Base-by-base conservation (phyloP, 768 basidiomycete species). In the Suillus subaureus region DNA sequence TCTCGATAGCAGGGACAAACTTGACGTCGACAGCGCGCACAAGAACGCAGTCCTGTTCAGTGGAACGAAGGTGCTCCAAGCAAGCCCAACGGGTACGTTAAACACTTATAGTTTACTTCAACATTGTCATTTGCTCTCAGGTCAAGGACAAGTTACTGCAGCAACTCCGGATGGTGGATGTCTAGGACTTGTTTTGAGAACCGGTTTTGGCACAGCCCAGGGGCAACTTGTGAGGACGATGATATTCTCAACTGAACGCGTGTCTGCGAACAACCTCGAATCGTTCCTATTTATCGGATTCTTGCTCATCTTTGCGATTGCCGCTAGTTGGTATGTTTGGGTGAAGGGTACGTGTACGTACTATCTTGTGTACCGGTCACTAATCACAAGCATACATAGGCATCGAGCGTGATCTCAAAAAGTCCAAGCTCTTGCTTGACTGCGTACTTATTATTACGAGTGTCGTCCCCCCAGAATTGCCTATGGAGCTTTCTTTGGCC, bases 301-400 rank as follows among this genome's bases (percentile, higher is more conserved):
- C 85, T 82, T 99, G 18, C 88, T 99, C 63, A 93, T 98, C 68
- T 99, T 99, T 73, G 97, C 97, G 49, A 92, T 99, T 70, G 97
- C 97, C 39, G 97, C 97, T 0, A 94, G 92, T 72, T 97, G 96
- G 85, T 99, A 99, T 80, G 97, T 99, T 31, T 99, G 97, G 97
- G 86, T 90, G 37, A 94, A 96, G 82, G 97, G 95, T 91, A 26
- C 67, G 84, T 72, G 26, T 60, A n/a, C n/a, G n/a, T n/a, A n/a
- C 31, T n/a, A 56, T 39, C 21, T 3, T 39, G 21, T 40, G 64
- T 28, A 28, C 33, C 58, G n/a, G 9, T 6, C 31, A 54, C 40
- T 37, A 11, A 43, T 23, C 35, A 37, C 52, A 18, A 40, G 57
- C 6, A 58, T 40, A 18, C 57, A 11, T 61, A 95, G 94, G 96